Percentiles rank a stretch among this genome's conserved stretches.
These are phyloP conservation scores for Cladophialophora yegresii DNA, from an alignment of 2,329 filamentous ascomycete genomes.

Conservation along the genomic window DNA sequence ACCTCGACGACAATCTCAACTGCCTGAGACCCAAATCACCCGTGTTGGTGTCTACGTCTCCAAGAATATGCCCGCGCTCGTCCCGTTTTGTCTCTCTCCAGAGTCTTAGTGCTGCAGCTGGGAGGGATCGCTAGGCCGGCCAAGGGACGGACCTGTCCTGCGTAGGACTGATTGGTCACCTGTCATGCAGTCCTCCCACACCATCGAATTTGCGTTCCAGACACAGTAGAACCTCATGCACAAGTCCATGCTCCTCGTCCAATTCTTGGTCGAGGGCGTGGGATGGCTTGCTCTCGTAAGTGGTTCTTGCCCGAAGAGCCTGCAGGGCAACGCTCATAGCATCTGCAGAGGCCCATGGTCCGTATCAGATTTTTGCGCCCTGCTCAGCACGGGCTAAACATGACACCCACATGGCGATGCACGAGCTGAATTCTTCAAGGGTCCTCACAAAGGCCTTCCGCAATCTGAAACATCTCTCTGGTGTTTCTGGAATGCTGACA, in stretches of 20 bases:
- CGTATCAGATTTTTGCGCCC: not conserved
- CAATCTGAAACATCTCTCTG: not conserved
- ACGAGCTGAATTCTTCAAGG: conserved; percentile 1
- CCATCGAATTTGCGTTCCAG: conserved; percentile 24
- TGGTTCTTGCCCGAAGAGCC: conserved; percentile 14
- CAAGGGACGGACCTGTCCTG: conserved; percentile 12
- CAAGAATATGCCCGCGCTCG: conserved; percentile 12
- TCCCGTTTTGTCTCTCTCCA: conserved; percentile 14
- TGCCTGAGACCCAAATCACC: conserved; percentile 14
- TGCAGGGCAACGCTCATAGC: not conserved
- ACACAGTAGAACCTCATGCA: conserved; percentile 6
- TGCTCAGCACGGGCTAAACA: not conserved
- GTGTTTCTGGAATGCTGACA: conserved; percentile 18
- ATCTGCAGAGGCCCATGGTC: not conserved
- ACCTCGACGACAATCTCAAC: not conserved
- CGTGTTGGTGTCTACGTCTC: not conserved
- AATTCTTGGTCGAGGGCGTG: conserved; percentile 21
- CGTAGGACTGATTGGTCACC: conserved; percentile 8
- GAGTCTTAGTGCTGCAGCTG: conserved; percentile 2
- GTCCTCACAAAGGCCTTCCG: not conserved
- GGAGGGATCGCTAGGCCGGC: conserved; percentile 1
- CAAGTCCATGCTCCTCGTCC: conserved; percentile 14
- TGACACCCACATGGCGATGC: conserved; percentile 1
- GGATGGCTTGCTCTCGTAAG: conserved; percentile 23
- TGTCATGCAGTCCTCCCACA: conserved; percentile 20